A percentile compares a stretch with the other conserved stretches of the same genome.
phyloP scores from a whole-genome alignment of 225 moss, liverwort and hornwort species.

The Pseudoscleropodium purum region DNA sequence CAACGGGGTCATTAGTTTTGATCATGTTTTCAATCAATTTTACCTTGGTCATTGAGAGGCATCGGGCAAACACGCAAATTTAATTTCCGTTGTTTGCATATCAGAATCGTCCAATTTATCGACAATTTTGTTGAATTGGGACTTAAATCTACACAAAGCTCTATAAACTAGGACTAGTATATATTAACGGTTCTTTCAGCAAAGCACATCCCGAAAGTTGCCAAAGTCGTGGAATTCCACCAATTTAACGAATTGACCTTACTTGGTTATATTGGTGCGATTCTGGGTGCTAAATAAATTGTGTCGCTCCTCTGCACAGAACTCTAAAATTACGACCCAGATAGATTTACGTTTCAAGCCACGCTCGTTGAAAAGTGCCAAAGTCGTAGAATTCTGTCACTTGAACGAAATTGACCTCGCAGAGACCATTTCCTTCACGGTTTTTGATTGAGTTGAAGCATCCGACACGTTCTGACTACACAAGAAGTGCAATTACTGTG shows the following conservation, averaged over 20 bases:
- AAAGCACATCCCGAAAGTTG: neutral
- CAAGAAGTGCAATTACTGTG: neutral
- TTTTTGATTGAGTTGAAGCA: neutral
- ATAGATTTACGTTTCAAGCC: neutral
- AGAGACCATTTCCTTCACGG: neutral
- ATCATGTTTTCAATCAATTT: neutral
- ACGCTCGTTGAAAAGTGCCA: neutral
- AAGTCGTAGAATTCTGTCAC: neutral
- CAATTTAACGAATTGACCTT: neutral
- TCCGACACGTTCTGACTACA: neutral
- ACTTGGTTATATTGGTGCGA: neutral
- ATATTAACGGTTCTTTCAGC: neutral
- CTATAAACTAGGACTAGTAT: neutral
- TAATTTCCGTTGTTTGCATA: neutral
- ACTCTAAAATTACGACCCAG: neutral
- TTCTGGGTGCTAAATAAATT: neutral
- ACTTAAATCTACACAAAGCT: neutral
- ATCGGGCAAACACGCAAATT: neutral
- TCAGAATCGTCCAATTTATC: neutral
- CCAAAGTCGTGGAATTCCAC: neutral
- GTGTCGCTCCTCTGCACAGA: neutral
- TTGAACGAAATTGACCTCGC: neutral
- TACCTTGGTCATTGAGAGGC: neutral
- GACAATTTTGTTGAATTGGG: neutral
- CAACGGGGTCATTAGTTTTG: neutral